Conservation (phyloP, 1,139 yeast species). For the Chernovozyma aurita region DNA sequence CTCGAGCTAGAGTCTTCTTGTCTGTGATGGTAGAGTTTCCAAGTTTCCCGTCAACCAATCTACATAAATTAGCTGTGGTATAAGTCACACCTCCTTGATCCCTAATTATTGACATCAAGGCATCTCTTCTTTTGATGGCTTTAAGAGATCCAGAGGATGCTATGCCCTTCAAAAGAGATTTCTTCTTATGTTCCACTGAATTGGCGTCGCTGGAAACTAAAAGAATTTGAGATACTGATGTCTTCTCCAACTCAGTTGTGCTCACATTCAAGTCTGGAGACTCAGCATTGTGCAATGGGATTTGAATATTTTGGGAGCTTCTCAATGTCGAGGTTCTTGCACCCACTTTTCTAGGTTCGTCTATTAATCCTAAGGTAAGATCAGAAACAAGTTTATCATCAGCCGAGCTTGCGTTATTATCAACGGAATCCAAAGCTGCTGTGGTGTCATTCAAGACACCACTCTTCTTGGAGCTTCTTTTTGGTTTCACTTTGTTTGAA, state of each 20-base stretch:
- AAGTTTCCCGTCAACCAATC: constrained; percentile 31
- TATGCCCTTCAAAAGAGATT: background rate
- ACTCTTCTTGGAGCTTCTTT: background rate
- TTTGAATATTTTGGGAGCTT: background rate
- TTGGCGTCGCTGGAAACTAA: background rate
- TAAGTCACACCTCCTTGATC: constrained; percentile 40
- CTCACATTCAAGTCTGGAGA: background rate
- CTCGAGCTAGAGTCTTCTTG: constrained; percentile 44
- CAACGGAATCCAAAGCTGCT: no score
- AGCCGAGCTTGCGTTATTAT: background rate
- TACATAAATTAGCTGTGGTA: constrained; percentile 31
- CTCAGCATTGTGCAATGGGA: background rate
- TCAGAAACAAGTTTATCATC: background rate
- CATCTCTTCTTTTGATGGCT: constrained; percentile 31
- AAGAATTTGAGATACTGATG: background rate
- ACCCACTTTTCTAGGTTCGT: background rate
- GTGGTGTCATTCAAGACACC: no score
- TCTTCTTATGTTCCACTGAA: background rate
- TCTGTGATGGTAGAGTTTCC: constrained; percentile 39
- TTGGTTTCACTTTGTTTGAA: background rate
- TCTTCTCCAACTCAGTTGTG: background rate
- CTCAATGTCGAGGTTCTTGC: background rate
- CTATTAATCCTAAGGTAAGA: background rate
- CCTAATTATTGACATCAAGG: constrained; percentile 31
- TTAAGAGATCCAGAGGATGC: constrained; percentile 13